phyloP scores from a whole-genome alignment of 805 yeast genomes.

The Ogataea paradorogensis region DNA sequence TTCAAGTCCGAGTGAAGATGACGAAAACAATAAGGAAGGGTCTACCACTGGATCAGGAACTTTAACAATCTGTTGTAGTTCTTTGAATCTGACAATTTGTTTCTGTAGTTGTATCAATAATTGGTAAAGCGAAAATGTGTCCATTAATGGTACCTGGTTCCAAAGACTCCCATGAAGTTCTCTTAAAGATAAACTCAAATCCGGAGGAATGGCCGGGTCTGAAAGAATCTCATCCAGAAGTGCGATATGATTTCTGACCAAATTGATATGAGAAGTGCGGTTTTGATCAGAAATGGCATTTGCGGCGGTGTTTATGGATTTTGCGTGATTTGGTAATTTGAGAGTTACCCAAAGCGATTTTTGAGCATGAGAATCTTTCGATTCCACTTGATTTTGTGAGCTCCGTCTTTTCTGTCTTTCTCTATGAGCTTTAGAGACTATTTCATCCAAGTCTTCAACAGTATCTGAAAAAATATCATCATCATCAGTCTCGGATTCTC shows the following conservation, averaged over 20 bases:
- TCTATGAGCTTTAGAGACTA: constrained; percentile 13
- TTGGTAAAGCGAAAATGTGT: constrained; percentile 9
- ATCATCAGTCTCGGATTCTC: too few relatives aligned
- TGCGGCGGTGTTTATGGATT: background rate
- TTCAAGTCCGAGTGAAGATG: too few relatives aligned
- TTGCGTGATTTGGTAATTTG: constrained; percentile 7
- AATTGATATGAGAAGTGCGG: constrained; percentile 2
- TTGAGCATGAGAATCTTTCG: background rate
- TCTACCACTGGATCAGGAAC: background rate
- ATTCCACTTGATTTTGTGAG: background rate
- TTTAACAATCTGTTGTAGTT: constrained; percentile 2
- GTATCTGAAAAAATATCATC: constrained; percentile 8
- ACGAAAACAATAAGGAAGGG: too few relatives aligned
- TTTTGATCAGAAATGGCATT: background rate
- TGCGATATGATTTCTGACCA: constrained; percentile 8
- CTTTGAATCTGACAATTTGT: constrained; percentile 10
- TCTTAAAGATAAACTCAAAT: constrained; percentile 7
- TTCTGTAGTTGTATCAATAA: constrained; percentile 12
- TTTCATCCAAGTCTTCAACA: constrained; percentile 17
- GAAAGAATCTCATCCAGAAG: constrained; percentile 7
- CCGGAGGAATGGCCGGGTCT: constrained; percentile 12
- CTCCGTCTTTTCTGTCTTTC: constrained; percentile 8
- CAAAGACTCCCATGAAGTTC: constrained; percentile 12
- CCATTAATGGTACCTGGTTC: constrained; percentile 12
- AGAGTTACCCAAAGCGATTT: constrained; percentile 10